Percentiles rank a stretch among this genome's conserved stretches.
Conservation (phyloP, 2,329 filamentous ascomycete genomes). For the Simplicillium aogashimaense region DNA sequence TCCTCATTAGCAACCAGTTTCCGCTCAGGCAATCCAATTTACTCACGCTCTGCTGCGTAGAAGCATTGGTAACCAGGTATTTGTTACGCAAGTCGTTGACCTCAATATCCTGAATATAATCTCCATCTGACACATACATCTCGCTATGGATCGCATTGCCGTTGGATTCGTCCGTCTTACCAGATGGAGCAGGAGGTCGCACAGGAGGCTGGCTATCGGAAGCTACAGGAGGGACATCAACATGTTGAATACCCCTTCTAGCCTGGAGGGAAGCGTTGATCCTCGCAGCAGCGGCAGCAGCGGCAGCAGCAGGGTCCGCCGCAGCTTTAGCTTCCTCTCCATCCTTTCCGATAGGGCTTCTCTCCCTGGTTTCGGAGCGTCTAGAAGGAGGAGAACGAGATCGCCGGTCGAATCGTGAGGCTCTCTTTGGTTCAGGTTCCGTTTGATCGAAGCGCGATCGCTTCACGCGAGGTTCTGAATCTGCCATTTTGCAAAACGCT, state of each 20-base stretch:
- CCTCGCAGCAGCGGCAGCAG: slow-evolving; percentile 78
- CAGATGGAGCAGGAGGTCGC: slow-evolving; percentile 21
- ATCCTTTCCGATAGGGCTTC: slow-evolving; percentile 59
- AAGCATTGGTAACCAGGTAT: slow-evolving; percentile 93
- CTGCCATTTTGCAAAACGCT: slow-evolving; percentile 43
- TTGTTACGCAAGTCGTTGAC: slow-evolving; percentile 96
- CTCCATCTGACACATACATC: slow-evolving; percentile 90
- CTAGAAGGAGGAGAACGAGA: slow-evolving; percentile 71
- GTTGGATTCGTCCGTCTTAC: slow-evolving; percentile 15
- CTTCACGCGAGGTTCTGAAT: slow-evolving; percentile 57
- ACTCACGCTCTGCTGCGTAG: slow-evolving; percentile 99
- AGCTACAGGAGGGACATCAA: slow-evolving; percentile 76
- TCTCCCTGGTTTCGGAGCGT: slow-evolving; percentile 64
- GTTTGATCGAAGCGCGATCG: slow-evolving; percentile 92
- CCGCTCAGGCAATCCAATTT: slow-evolving; percentile 14
- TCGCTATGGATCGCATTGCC: slow-evolving; percentile 59
- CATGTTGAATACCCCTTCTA: slow-evolving; percentile 82
- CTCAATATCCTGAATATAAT: slow-evolving; percentile 98
- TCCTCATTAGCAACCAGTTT: neutral
- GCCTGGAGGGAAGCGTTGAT: slow-evolving; percentile 78
- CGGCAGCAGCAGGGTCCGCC: slow-evolving; percentile 64
- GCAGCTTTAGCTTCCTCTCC: slow-evolving; percentile 37
- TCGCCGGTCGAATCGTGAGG: slow-evolving; percentile 82
- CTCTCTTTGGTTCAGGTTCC: slow-evolving; percentile 65
- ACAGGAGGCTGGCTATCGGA: slow-evolving; percentile 37